phyloP scores from a whole-genome alignment of 148 eudicot species.

The Spergularia bocconei region DNA sequence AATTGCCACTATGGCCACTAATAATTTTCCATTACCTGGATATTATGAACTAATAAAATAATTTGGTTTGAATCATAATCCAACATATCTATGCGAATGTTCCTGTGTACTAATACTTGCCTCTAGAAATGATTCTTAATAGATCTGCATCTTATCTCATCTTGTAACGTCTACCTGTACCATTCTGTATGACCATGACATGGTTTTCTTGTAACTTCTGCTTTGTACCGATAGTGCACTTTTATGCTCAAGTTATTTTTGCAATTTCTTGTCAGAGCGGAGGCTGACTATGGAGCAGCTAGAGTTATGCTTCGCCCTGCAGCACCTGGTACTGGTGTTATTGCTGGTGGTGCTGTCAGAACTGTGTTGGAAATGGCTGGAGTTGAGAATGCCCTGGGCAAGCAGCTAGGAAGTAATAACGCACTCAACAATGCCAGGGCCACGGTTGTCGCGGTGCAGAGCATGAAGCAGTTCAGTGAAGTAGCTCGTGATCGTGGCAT shows the following conservation, averaged over 20 bases:
- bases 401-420: constrained; percentile 90
- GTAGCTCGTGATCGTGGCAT: constrained; percentile 87
- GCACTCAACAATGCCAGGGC: constrained; percentile 97
- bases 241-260: not conserved
- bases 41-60: too few species aligned
- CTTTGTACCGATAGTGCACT: not conserved
- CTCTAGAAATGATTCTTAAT: too few species aligned
- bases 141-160: not conserved
- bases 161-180: not conserved
- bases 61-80: too few species aligned
- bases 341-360: constrained; percentile 88
- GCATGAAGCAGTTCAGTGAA: constrained; percentile 83
- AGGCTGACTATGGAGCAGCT: constrained; percentile 88
- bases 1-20: too few species aligned
- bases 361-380: constrained; percentile 89
- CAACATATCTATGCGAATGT: not conserved
- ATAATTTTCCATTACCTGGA: too few species aligned
- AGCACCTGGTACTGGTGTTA: constrained; percentile 87
- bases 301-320: constrained; percentile 98
- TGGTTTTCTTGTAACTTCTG: not conserved
- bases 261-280: constrained; percentile 42
- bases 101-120: not conserved
- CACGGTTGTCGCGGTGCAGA: constrained; percentile 62
- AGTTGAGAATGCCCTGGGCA: constrained; percentile 86
- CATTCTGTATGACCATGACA: not conserved